phyloP scores from a whole-genome alignment of 1,284 basidiomycete genomes.

The Meripilus lineatus region DNA sequence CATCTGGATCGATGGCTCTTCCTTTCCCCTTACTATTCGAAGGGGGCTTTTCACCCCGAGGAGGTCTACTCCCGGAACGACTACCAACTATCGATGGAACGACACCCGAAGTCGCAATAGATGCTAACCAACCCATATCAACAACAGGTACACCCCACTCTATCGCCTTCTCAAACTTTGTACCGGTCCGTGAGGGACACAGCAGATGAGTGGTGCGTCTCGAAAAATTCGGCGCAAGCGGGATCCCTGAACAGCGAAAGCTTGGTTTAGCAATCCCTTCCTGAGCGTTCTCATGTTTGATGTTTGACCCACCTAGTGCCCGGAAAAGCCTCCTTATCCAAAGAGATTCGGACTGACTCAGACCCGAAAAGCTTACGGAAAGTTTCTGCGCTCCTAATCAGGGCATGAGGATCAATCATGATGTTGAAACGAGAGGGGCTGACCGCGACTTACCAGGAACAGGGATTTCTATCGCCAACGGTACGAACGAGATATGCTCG shows the following conservation, averaged over 20 bases:
- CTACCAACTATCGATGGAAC: constrained; percentile 27
- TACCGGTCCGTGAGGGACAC: constrained; percentile 61
- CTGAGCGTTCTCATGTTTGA: neutral
- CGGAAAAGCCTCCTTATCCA: constrained; percentile 59
- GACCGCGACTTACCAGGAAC: constrained; percentile 39
- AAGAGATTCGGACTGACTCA: constrained; percentile 58
- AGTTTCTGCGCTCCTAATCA: constrained; percentile 40
- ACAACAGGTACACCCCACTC: constrained; percentile 68
- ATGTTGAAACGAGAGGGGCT: neutral
- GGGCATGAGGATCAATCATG: constrained; percentile 5
- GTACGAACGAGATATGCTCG: constrained; percentile 60
- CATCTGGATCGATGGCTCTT: constrained; percentile 22
- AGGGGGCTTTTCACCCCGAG: constrained; percentile 19
- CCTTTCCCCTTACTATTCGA: constrained; percentile 18
- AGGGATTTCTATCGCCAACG: constrained; percentile 49
- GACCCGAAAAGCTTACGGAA: constrained; percentile 61
- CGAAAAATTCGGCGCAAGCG: constrained; percentile 52
- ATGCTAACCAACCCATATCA: constrained; percentile 56
- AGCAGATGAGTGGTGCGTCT: constrained; percentile 64
- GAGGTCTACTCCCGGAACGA: neutral
- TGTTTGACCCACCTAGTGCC: constrained; percentile 46
- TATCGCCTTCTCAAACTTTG: constrained; percentile 67
- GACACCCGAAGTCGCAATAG: constrained; percentile 42
- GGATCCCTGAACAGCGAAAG: constrained; percentile 41
- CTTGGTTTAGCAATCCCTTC: neutral